Conservation (phyloP, 148 eudicot genomes). For the Fallopia convolvulus region DNA sequence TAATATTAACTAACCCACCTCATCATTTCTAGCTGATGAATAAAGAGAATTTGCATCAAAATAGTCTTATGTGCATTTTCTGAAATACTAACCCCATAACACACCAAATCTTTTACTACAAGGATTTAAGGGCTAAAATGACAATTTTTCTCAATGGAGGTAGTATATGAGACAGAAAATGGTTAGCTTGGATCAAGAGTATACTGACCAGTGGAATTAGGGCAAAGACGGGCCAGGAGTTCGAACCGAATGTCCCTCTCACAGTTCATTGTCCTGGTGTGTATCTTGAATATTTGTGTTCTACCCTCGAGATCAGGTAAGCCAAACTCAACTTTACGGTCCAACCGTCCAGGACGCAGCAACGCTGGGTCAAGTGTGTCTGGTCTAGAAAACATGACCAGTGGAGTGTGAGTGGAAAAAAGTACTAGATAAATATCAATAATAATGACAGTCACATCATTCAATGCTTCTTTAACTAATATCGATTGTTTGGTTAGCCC, state of each 20-base stretch:
- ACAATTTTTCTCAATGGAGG: too few species aligned
- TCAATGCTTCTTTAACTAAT: neutral
- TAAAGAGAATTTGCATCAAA: too few species aligned
- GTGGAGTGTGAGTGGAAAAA: neutral
- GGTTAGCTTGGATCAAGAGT: neutral
- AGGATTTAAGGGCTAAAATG: too few species aligned
- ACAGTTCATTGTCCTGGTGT: slow-evolving; percentile 91
- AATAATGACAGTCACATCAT: neutral
- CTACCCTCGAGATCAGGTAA: slow-evolving; percentile 85
- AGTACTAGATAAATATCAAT: neutral
- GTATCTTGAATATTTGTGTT: slow-evolving; percentile 87
- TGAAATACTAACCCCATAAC: too few species aligned
- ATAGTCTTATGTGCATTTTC: too few species aligned
- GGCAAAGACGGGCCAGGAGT: slow-evolving; percentile 94
- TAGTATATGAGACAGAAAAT: neutral
- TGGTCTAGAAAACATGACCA: slow-evolving; percentile 35
- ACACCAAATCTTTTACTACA: too few species aligned
- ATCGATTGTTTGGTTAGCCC: neutral
- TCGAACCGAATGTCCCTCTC: slow-evolving; percentile 90
- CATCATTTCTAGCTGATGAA: too few species aligned
- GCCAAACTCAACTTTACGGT: slow-evolving; percentile 90
- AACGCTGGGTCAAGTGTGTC: slow-evolving; percentile 92
- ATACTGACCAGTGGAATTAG: slow-evolving; percentile 73
- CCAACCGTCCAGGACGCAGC: slow-evolving; percentile 83
- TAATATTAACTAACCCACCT: too few species aligned